Evolutionary conservation across 2,329 filamentous ascomycete species (phyloP).

Genomic region (Paraphoma sp.): DNA sequence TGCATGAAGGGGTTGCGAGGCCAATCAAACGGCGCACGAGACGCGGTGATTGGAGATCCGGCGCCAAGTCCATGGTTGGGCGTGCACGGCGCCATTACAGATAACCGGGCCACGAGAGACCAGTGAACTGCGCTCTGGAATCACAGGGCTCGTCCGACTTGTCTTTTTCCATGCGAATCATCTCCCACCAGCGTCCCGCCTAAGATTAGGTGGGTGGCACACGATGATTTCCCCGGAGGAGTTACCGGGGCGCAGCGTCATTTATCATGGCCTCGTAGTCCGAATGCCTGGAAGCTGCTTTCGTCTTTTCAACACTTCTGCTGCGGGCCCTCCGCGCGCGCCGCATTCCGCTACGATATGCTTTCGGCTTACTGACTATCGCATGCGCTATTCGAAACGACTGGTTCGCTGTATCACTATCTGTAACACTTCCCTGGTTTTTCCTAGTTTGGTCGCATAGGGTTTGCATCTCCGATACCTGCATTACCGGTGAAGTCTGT

Average conservation of each 20-base stretch:
- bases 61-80: slow-evolving; percentile 6
- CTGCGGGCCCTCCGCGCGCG: slow-evolving; percentile 23
- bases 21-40: slow-evolving; percentile 27
- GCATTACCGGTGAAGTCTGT: neutral
- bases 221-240: slow-evolving; percentile 1
- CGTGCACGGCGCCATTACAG: slow-evolving; percentile 5
- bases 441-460: neutral
- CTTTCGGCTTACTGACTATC: slow-evolving; percentile 13
- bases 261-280: slow-evolving; percentile 25
- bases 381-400: slow-evolving; percentile 8
- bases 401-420: neutral
- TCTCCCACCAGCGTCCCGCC: slow-evolving; percentile 7
- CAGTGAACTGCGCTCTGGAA: slow-evolving; percentile 18
- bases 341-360: slow-evolving; percentile 19
- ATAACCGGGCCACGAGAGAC: slow-evolving; percentile 21
- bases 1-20: slow-evolving; percentile 2
- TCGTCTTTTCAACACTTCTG: slow-evolving; percentile 13
- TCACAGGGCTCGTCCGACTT: slow-evolving; percentile 1
- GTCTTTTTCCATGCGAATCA: slow-evolving; percentile 23
- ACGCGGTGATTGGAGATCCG: slow-evolving; percentile 19
- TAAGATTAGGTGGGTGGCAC: slow-evolving; percentile 14
- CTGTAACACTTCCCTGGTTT: neutral
- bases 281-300: slow-evolving; percentile 19
- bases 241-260: slow-evolving; percentile 11
- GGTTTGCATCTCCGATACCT: neutral